Evolutionary conservation across 2,329 filamentous ascomycete genomes (phyloP).

Genomic region (Gaeumannomyces tritici): DNA sequence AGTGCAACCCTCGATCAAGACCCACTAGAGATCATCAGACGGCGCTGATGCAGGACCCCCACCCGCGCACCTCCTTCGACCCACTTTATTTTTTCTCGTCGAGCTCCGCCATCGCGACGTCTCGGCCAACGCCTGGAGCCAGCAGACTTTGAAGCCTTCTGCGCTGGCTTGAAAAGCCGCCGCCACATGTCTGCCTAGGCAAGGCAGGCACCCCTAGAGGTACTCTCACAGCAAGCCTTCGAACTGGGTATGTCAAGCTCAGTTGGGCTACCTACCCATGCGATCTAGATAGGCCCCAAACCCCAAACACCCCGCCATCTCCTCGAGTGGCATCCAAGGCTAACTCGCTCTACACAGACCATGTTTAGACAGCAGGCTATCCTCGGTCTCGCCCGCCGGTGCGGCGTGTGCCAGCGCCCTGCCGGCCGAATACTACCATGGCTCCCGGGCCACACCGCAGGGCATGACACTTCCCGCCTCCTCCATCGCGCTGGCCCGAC

Average conservation of each 20-base stretch:
- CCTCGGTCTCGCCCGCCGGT: not conserved
- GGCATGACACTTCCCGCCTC: not conserved
- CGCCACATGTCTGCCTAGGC: not conserved
- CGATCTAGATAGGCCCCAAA: no score
- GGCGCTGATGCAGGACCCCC: not conserved
- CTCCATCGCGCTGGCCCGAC: constrained; percentile 20
- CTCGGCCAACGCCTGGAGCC: not conserved
- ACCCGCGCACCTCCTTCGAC: not conserved
- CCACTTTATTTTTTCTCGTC: not conserved
- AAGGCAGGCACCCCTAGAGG: not conserved
- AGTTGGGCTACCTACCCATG: not conserved
- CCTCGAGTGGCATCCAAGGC: not conserved
- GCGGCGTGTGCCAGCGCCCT: not conserved
- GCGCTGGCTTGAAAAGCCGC: not conserved
- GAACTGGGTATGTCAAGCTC: no score
- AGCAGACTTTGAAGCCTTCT: not conserved
- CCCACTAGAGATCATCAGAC: not conserved
- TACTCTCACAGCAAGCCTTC: not conserved
- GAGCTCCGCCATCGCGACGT: not conserved
- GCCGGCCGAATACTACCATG: not conserved
- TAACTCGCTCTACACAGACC: not conserved
- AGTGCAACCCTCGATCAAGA: not conserved
- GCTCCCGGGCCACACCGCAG: no score
- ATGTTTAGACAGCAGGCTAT: not conserved
- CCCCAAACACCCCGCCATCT: not conserved